phyloP scores from a whole-genome alignment of 2,329 filamentous ascomycete genomes.

The Cladosporium sp. region DNA sequence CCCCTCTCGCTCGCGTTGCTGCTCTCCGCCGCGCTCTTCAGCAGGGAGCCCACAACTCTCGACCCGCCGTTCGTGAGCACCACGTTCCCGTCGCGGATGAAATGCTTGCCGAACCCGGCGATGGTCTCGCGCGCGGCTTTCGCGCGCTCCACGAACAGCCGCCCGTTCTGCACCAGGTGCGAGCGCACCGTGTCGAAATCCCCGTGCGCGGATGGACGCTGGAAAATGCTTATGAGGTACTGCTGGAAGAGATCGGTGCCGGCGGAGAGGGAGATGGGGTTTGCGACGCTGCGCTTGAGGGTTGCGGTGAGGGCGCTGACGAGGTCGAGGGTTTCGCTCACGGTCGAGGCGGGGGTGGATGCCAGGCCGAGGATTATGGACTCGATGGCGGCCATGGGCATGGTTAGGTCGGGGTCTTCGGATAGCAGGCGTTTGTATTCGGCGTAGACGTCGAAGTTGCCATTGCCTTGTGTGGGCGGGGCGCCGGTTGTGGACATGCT shows the following conservation, averaged over 20 bases:
- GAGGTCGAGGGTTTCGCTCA: slow-evolving; percentile 88
- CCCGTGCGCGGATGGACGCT: slow-evolving; percentile 45
- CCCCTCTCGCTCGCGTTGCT: slow-evolving; percentile 44
- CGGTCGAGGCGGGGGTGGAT: slow-evolving; percentile 74
- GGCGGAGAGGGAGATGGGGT: slow-evolving; percentile 87
- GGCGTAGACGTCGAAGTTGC: slow-evolving; percentile 53
- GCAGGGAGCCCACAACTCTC: slow-evolving; percentile 72
- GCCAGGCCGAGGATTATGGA: slow-evolving; percentile 83
- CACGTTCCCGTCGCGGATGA: slow-evolving; percentile 72
- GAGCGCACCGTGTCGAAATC: slow-evolving; percentile 79
- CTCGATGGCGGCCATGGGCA: slow-evolving; percentile 93
- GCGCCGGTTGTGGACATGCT: slow-evolving; percentile 13
- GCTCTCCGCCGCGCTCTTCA: slow-evolving; percentile 69
- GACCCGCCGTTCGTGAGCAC: slow-evolving; percentile 91
- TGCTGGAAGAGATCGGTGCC: slow-evolving; percentile 95
- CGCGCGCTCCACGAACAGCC: slow-evolving; percentile 80
- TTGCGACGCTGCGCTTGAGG: slow-evolving; percentile 74
- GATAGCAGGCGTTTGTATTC: slow-evolving; percentile 61
- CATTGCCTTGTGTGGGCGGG: not conserved
- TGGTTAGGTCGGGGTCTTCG: slow-evolving; percentile 80
- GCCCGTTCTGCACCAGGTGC: slow-evolving; percentile 80
- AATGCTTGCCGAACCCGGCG: slow-evolving; percentile 70
- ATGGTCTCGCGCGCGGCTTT: slow-evolving; percentile 82
- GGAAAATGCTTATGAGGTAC: slow-evolving; percentile 75
- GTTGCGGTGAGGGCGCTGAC: slow-evolving; percentile 72